Evolutionary conservation across 345 rosid species (phyloP).

Genomic region (Litchi chinensis): DNA sequence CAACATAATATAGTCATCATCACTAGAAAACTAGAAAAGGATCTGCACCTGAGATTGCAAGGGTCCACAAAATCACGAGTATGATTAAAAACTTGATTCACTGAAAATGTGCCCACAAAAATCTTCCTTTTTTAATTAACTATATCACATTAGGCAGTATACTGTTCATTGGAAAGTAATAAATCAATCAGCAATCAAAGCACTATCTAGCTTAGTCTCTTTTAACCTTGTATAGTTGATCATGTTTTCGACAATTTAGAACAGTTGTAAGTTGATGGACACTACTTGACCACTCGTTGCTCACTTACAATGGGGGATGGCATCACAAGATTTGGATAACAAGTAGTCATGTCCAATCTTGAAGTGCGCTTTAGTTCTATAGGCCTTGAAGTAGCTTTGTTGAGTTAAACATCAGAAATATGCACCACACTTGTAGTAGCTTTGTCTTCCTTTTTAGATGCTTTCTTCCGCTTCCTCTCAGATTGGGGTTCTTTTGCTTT

Average conservation of each 20-base stretch:
- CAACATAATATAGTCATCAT: not conserved
- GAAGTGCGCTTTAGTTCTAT: not conserved
- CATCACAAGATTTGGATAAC: not conserved
- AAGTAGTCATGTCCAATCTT: not conserved
- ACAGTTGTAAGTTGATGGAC: not conserved
- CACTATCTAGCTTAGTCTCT: not conserved
- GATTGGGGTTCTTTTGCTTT: constrained; percentile 74
- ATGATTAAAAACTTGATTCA: not conserved
- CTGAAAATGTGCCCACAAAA: not conserved
- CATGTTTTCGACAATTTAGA: constrained; percentile 6
- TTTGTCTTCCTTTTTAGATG: constrained; percentile 51
- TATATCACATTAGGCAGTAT: not conserved
- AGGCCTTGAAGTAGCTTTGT: not conserved
- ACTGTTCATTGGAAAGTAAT: not conserved
- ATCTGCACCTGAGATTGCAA: not conserved
- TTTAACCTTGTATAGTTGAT: not conserved
- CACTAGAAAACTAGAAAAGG: not conserved
- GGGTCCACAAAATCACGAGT: constrained; percentile 1
- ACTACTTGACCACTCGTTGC: not conserved
- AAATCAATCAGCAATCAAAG: constrained; percentile 3
- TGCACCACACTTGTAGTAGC: constrained; percentile 34
- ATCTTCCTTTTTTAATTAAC: not conserved
- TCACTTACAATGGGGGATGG: not conserved
- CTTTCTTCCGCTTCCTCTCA: constrained; percentile 74
- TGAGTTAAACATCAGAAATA: constrained; percentile 31